These are phyloP conservation scores for Leishmania martiniquensis DNA, from an alignment of 208 protist species.

Conservation along the genomic window DNA sequence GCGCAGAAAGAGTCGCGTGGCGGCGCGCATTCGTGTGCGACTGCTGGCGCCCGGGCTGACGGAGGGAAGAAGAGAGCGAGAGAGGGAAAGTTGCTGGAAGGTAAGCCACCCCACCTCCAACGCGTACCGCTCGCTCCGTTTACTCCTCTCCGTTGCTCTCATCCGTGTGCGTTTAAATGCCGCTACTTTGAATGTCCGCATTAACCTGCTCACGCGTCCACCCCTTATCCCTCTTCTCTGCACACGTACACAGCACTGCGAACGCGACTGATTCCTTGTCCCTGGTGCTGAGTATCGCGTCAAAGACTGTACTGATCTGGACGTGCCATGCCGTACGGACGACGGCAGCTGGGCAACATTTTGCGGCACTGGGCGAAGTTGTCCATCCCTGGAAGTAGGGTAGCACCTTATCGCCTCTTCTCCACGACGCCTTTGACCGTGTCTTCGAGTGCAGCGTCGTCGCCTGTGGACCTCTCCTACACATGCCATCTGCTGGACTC, in stretches of 20 bases:
- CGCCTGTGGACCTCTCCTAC: constrained; percentile 12
- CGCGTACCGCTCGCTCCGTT: no score
- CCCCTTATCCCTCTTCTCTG: not conserved
- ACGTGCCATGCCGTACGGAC: not conserved
- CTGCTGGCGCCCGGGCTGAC: not conserved
- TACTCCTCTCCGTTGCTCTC: no score
- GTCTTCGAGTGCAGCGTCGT: not conserved
- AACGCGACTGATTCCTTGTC: not conserved
- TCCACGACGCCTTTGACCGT: not conserved
- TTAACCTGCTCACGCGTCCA: not conserved
- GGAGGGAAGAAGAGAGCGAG: not conserved
- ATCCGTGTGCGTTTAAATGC: not conserved
- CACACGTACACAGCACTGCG: not conserved
- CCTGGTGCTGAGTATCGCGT: not conserved
- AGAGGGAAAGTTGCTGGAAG: not conserved
- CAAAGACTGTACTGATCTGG: not conserved
- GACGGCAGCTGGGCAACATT: not conserved
- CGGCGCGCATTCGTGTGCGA: not conserved
- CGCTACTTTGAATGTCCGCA: not conserved
- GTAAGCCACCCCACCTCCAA: not conserved
- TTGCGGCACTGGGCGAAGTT: not conserved
- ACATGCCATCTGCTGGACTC: constrained; percentile 26
- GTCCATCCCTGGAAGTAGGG: not conserved
- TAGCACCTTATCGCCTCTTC: not conserved
- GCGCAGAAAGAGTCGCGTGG: not conserved